Evolutionary conservation across 495 filamentous ascomycete species (phyloP), one percentile per base, ranked within the genome.

Genomic region (Trichoderma asperelloides): DNA sequence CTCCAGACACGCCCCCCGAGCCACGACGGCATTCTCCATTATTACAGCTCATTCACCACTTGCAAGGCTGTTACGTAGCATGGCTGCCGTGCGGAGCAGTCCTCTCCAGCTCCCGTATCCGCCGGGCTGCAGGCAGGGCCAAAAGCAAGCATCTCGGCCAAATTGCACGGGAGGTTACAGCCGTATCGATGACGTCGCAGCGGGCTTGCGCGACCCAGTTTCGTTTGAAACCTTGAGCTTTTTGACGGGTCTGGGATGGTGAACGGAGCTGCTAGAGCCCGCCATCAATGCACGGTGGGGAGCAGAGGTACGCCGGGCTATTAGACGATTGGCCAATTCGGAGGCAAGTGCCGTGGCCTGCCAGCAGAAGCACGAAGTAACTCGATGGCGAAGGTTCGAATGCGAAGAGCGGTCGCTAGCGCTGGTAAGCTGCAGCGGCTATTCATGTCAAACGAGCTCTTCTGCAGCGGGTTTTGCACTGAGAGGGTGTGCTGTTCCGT

Each of bases 101-200:
- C n/a, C 9, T 55, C 23, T 55, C 49, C 49, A 27, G 27, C 23
- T 30, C 55, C 55, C 55, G 55, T 60, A 60, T 60, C 55, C 55
- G 55, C 55, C 25, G 27, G 55, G 23, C 23, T 60, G 25, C 55
- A 60, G 23, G 12, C 49, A 60, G 5, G 6, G 55, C 9, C 55
- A 23, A 60, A 60, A 30, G 55, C 55, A 9, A 60, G 27, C 23
- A 28, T 30, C 27, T 60, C 55, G 55, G 55, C 55, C 55, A 60
- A 60, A 60, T 30, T 60, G 55, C 55, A 1, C 15, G 5, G 1
- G 55, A 30, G 55, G 25, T 60, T 27, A 30, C 55, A 60, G 55
- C 55, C 23, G 55, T 60, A 60, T 21, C 55, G 55, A 60, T 60
- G 55, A 60, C 55, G 55, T 60, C 55, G 55, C 55, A 60, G n/a